Evolutionary conservation across 768 basidiomycete species (phyloP), one percentile per base, ranked within the genome.

Genomic region (Hirschioporus abietinus): DNA sequence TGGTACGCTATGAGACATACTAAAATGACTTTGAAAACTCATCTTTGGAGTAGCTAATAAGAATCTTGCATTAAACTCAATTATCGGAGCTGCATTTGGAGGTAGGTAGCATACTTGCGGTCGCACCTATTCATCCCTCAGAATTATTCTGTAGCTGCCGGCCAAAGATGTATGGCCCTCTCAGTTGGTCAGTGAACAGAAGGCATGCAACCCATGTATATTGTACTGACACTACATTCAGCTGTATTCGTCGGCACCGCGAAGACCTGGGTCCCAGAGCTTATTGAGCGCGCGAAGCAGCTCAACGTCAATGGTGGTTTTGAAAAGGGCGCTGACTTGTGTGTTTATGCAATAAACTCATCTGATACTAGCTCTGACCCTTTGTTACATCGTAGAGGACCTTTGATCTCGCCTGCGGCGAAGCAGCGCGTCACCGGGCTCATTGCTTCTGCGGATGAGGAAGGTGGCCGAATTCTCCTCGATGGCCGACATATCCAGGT

Each of bases 141-240:
- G 20, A 52, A 15, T 15, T 52, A 10, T 3, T 20, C 12, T 15
- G 1, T 52, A 52, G 96, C 96, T 70, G 96, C 96, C 34, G 96
- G 96, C 15, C 96, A 99, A 76, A 86, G 97, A 66, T 99, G 96
- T 79, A 98, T 97, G 96, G 96, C 95, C 15, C 79, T 96, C 58
- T 96, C 95, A 15, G 94, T 96, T 34, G 60, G 60, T 61, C 6
- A 25, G 60, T 35, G 30, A 10, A 26, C 34, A 5, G 17, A 52
- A 36, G 63, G 24, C 52, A 15, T 24, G 30, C 15, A 25, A 25
- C 23, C 1, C 10, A 18, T 4, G 60, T 25, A 61, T 3, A 15
- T 24, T 61, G 17, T 15, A 8, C 60, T 25, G 60, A 61, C 23
- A 15, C 15, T 61, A 25, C 3, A 24, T 61, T 7, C 23, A 89